phyloP scores from a whole-genome alignment of 306 rosid genomes.

The Begonia peltatifolia region DNA sequence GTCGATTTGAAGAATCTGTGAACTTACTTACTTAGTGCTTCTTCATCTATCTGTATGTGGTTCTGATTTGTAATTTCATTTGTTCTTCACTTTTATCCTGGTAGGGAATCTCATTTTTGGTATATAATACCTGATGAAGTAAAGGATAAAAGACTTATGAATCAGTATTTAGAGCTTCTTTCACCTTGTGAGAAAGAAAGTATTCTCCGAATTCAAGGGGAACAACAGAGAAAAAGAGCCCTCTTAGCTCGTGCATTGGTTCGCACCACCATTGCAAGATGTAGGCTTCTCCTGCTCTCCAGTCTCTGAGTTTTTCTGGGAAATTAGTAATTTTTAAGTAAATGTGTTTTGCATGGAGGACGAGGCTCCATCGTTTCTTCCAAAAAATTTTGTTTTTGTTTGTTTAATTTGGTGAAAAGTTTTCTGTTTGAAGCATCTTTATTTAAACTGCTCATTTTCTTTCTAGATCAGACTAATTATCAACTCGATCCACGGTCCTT shows the following conservation, averaged over 20 bases:
- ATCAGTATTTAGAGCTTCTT: conserved; percentile 43
- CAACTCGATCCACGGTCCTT: conserved; percentile 50
- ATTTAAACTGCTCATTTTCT: conserved; percentile 17
- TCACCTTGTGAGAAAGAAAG: conserved; percentile 59
- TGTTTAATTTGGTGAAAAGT: background rate
- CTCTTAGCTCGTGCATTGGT: conserved; percentile 66
- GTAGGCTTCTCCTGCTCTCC: conserved; percentile 25
- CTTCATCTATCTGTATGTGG: background rate
- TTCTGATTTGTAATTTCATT: background rate
- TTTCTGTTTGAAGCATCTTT: conserved; percentile 4
- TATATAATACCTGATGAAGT: conserved; percentile 63
- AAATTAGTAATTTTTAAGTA: no score
- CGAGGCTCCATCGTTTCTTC: no score
- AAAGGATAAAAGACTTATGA: conserved; percentile 34
- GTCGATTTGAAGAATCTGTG: background rate
- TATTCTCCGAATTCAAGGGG: conserved; percentile 36
- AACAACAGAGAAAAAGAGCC: conserved; percentile 48
- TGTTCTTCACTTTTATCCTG: background rate
- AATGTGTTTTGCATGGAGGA: no score
- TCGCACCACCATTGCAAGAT: conserved; percentile 82
- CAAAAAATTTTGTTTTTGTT: no score
- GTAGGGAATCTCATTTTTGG: conserved; percentile 84
- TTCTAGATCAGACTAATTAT: conserved; percentile 52
- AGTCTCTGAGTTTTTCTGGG: background rate
- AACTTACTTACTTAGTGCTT: no score